Percentiles rank a stretch among this genome's conserved stretches.
These are phyloP conservation scores for Discostella stelligeroides DNA, from an alignment of 108 stramenopile species.

Conservation along the genomic window DNA sequence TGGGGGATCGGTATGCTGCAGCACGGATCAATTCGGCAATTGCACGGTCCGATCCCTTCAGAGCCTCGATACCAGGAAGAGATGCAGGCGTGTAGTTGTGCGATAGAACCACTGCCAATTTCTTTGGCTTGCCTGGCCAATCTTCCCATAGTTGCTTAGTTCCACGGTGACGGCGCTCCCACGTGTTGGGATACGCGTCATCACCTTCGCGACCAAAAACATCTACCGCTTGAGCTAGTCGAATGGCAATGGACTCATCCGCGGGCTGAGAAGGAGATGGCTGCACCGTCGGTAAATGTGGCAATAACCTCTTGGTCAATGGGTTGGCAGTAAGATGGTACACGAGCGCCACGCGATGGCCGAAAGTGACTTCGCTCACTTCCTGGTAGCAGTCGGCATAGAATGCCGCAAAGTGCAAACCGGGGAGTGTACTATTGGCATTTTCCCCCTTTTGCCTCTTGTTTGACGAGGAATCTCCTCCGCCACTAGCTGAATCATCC, in stretches of 20 bases:
- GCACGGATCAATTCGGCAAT: conserved; percentile 19
- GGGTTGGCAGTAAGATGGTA: conserved; percentile 26
- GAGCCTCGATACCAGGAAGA: neutral
- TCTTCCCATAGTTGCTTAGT: neutral
- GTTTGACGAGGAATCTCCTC: no score
- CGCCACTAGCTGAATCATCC: no score
- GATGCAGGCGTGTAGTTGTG: conserved; percentile 16
- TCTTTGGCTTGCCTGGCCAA: conserved; percentile 16
- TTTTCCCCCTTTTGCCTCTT: no score
- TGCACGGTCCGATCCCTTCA: conserved; percentile 11
- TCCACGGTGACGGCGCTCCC: no score
- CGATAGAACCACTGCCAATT: conserved; percentile 18
- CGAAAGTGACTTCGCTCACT: conserved; percentile 19
- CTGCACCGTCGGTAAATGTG: neutral
- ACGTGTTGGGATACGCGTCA: neutral
- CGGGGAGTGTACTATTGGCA: neutral
- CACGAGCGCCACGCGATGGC: conserved; percentile 11
- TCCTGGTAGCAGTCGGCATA: conserved; percentile 38
- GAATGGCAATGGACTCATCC: conserved; percentile 15
- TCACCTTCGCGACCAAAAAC: neutral
- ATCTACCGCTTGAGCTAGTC: conserved; percentile 8
- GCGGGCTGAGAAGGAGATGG: conserved; percentile 25
- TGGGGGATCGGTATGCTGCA: conserved; percentile 4
- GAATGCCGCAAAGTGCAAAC: conserved; percentile 29
- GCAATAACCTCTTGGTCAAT: neutral